These are phyloP conservation scores for Trichaptum fuscoviolaceum DNA, from an alignment of 768 basidiomycete genomes.

Conservation along the genomic window DNA sequence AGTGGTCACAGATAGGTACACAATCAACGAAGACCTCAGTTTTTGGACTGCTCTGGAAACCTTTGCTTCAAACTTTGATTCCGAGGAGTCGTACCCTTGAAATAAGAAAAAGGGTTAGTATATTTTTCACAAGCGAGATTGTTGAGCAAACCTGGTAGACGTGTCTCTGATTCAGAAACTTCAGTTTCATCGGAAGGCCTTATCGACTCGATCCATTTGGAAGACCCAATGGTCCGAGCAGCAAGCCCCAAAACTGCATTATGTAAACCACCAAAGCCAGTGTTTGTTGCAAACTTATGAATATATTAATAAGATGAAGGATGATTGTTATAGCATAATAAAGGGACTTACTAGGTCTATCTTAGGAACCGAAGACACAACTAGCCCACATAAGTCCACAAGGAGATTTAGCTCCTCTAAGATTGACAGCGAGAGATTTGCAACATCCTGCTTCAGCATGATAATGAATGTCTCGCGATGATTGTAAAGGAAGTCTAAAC, in stretches of 20 bases:
- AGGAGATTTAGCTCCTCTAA: slow-evolving; percentile 80
- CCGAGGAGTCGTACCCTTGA: slow-evolving; percentile 41
- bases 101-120: slow-evolving; percentile 2
- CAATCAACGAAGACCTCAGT: slow-evolving; percentile 55
- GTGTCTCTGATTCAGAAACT: slow-evolving; percentile 44
- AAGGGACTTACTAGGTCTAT: slow-evolving; percentile 63
- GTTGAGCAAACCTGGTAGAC: slow-evolving; percentile 46
- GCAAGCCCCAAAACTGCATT: slow-evolving; percentile 70
- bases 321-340: not conserved
- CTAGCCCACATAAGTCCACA: slow-evolving; percentile 60
- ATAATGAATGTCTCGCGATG: slow-evolving; percentile 84
- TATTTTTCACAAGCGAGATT: not conserved
- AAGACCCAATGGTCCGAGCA: slow-evolving; percentile 59
- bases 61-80: slow-evolving; percentile 54
- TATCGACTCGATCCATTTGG: slow-evolving; percentile 52
- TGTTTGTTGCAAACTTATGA: slow-evolving; percentile 48
- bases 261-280: slow-evolving; percentile 85
- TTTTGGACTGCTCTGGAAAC: slow-evolving; percentile 52
- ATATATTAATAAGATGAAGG: not conserved
- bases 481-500: slow-evolving; percentile 71
- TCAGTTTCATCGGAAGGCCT: slow-evolving; percentile 66
- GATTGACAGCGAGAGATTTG: slow-evolving; percentile 54
- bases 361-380: slow-evolving; percentile 68
- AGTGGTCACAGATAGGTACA: slow-evolving; percentile 66
- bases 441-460: slow-evolving; percentile 69